Conservation (phyloP, 139 green algal species). For the Zygnema circumcarinatum region DNA sequence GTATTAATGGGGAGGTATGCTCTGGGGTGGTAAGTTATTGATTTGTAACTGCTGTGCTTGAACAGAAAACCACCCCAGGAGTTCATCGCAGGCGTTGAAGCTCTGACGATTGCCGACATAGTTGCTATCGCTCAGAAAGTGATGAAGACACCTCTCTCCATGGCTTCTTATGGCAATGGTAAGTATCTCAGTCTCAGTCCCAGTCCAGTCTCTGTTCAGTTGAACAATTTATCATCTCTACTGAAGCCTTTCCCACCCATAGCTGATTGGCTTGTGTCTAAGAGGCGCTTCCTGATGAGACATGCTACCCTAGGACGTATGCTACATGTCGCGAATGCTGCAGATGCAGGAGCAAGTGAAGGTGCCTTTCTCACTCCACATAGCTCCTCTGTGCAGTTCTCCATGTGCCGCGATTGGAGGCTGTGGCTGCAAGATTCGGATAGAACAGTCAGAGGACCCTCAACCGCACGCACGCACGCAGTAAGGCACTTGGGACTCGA, state of each 20-base stretch:
- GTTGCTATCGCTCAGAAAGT: constrained; percentile 36
- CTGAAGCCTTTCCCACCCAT: not conserved
- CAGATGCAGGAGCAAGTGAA: too few relatives aligned
- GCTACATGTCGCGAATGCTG: too few relatives aligned
- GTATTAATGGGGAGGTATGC: not conserved
- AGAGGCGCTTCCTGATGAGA: too few relatives aligned
- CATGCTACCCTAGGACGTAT: too few relatives aligned
- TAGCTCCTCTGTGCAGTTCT: constrained; percentile 36
- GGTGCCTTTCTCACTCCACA: not conserved
- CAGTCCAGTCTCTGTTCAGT: not conserved
- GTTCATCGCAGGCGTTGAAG: constrained; percentile 37
- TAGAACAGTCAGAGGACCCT: not conserved
- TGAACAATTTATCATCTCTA: constrained; percentile 12
- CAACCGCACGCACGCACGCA: not conserved
- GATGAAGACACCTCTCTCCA: constrained; percentile 37
- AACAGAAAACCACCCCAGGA: constrained; percentile 47
- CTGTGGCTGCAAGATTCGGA: constrained; percentile 42
- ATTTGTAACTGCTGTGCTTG: not conserved
- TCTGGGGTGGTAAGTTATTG: constrained; percentile 5
- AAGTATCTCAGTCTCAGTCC: constrained; percentile 10
- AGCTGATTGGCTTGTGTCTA: too few relatives aligned
- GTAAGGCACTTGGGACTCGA: not conserved
- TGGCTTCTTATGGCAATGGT: constrained; percentile 47
- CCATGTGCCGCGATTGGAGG: constrained; percentile 47
- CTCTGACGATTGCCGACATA: constrained; percentile 39